These are phyloP conservation scores for Termitomyces sp. DNA, from an alignment of 768 basidiomycete species.

Conservation along the genomic window DNA sequence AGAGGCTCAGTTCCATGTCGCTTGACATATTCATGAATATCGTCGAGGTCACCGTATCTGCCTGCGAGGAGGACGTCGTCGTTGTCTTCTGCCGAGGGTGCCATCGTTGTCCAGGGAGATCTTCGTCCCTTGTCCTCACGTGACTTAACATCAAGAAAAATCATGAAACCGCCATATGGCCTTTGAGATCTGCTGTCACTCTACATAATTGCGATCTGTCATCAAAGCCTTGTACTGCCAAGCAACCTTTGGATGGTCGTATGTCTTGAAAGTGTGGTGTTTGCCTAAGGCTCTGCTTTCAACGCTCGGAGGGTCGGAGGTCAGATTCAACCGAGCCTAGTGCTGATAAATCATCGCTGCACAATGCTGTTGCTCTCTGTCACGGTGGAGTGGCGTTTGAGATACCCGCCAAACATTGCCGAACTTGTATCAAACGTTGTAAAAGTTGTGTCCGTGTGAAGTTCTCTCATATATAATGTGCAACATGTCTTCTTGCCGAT, in stretches of 20 bases:
- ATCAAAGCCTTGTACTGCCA: background rate
- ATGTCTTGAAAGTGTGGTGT: too few species aligned
- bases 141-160: background rate
- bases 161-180: background rate
- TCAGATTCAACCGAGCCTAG: too few species aligned
- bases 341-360: too few species aligned
- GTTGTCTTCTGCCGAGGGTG: conserved; percentile 44
- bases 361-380: background rate
- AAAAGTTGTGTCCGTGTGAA: conserved; percentile 4
- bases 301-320: background rate
- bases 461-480: background rate
- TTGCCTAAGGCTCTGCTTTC: background rate
- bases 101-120: conserved; percentile 13
- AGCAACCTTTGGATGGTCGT: too few species aligned
- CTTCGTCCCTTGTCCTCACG: background rate
- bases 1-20: conserved; percentile 50
- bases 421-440: conserved; percentile 8
- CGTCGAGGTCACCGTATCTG: conserved; percentile 85
- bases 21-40: conserved; percentile 62
- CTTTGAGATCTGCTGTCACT: background rate
- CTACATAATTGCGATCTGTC: background rate
- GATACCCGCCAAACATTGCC: background rate
- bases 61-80: conserved; percentile 71
- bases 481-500: background rate
- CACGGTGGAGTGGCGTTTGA: too few species aligned